These are phyloP conservation scores for Mrakia frigida DNA, from an alignment of 768 basidiomycete species.

Conservation along the genomic window DNA sequence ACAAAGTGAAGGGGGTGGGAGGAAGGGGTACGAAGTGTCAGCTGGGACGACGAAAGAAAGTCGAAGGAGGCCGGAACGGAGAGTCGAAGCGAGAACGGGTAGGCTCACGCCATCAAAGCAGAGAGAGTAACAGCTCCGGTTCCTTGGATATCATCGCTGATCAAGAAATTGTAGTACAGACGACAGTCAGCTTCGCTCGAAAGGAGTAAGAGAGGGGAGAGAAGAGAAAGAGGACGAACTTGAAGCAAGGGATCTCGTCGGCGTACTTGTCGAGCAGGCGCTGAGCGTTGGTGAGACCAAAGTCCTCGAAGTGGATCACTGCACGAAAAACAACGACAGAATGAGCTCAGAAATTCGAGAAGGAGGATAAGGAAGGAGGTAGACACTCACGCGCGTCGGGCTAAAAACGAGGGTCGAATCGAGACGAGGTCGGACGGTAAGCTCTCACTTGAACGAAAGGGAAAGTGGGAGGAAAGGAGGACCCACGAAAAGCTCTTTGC, in stretches of 20 bases:
- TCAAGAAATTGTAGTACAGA: constrained; percentile 36
- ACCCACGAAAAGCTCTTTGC: constrained; percentile 43
- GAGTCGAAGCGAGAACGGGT: background rate
- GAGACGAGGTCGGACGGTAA: no score
- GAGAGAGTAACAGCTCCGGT: constrained; percentile 38
- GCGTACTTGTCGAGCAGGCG: constrained; percentile 46
- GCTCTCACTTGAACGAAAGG: background rate
- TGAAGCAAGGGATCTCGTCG: constrained; percentile 39
- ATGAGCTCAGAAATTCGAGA: background rate
- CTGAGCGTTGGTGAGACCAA: constrained; percentile 45
- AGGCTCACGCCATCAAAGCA: constrained; percentile 34
- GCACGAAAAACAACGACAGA: background rate
- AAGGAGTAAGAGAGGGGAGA: background rate
- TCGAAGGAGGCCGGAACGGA: background rate
- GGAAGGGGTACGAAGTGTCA: background rate
- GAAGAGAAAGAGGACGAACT: background rate
- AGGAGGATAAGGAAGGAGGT: constrained; percentile 37
- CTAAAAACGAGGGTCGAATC: constrained; percentile 4
- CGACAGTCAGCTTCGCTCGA: background rate
- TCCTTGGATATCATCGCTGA: constrained; percentile 39
- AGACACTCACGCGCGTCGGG: constrained; percentile 39
- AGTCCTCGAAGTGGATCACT: constrained; percentile 42
- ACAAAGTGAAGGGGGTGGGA: background rate
- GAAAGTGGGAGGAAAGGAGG: background rate
- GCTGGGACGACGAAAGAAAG: no score